These are phyloP conservation scores for Stemphylium lycopersici DNA, from an alignment of 2,329 filamentous ascomycete genomes.

Conservation along the genomic window DNA sequence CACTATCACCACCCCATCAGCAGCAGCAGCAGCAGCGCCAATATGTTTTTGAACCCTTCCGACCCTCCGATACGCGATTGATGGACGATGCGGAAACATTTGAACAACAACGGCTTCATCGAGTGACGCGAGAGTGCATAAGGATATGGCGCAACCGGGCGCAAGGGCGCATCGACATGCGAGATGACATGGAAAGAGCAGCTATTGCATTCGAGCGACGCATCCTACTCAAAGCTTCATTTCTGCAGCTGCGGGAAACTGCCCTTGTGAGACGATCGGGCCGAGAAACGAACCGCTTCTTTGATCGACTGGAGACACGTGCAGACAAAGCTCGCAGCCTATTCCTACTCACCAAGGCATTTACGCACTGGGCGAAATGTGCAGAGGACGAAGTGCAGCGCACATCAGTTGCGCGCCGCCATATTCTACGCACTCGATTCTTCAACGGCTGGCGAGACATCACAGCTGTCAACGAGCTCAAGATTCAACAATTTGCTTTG, in stretches of 20 bases:
- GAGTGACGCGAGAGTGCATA: constrained; percentile 41
- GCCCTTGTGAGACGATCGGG: constrained; percentile 47
- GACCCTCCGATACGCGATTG: constrained; percentile 58
- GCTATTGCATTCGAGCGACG: constrained; percentile 58
- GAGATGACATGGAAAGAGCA: constrained; percentile 32
- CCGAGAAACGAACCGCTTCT: constrained; percentile 60
- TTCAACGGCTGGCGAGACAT: constrained; percentile 74
- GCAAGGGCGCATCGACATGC: constrained; percentile 10
- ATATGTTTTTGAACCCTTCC: constrained; percentile 50
- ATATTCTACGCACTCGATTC: constrained; percentile 71
- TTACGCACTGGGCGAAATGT: constrained; percentile 71
- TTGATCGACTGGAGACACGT: constrained; percentile 62
- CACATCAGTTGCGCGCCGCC: constrained; percentile 71
- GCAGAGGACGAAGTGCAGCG: constrained; percentile 69
- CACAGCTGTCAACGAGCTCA: constrained; percentile 64
- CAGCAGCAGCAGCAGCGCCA: constrained; percentile 23
- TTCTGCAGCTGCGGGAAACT: constrained; percentile 50
- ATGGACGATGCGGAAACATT: constrained; percentile 57
- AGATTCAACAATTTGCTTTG: constrained; percentile 59
- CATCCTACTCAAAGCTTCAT: constrained; percentile 59
- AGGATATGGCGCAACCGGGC: constrained; percentile 57
- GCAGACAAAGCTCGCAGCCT: constrained; percentile 69
- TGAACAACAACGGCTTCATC: constrained; percentile 38
- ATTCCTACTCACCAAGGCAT: constrained; percentile 68
- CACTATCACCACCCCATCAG: not conserved